phyloP scores from a whole-genome alignment of 2,329 filamentous ascomycete species.

The Cladosporium velox region DNA sequence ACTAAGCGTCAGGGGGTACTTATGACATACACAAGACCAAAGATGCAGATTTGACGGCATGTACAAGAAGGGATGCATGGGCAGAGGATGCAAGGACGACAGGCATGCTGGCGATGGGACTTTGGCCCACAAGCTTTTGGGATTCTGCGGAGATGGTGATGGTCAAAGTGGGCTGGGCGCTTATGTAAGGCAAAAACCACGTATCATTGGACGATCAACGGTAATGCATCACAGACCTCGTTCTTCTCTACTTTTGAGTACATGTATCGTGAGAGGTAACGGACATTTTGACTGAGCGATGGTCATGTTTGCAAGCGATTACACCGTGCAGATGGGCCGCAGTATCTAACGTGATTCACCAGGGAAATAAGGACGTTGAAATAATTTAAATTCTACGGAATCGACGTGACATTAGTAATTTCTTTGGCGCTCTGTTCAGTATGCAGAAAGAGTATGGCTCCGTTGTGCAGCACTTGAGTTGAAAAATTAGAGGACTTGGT shows the following conservation, averaged over 20 bases:
- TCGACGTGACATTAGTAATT: background rate
- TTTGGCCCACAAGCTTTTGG: background rate
- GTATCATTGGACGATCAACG: background rate
- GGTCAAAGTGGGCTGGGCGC: constrained; percentile 11
- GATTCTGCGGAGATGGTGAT: background rate
- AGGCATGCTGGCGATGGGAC: background rate
- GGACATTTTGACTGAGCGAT: background rate
- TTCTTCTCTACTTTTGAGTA: background rate
- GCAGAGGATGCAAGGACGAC: background rate
- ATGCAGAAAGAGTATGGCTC: background rate
- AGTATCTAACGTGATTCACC: background rate
- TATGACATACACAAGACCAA: background rate
- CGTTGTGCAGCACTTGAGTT: background rate
- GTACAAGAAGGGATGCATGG: background rate
- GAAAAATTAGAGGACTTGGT: background rate
- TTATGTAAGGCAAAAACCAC: background rate
- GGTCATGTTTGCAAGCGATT: background rate
- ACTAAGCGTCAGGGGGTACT: background rate
- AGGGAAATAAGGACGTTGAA: background rate
- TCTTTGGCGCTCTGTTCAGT: background rate
- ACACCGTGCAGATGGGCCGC: background rate
- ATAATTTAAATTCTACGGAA: background rate
- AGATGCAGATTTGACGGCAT: background rate
- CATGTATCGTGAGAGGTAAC: background rate
- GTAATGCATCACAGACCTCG: background rate